A percentile compares a stretch with the other conserved stretches of the same genome.
Evolutionary conservation across 306 rosid species (phyloP).

Genomic region (Glycine tomentella): DNA sequence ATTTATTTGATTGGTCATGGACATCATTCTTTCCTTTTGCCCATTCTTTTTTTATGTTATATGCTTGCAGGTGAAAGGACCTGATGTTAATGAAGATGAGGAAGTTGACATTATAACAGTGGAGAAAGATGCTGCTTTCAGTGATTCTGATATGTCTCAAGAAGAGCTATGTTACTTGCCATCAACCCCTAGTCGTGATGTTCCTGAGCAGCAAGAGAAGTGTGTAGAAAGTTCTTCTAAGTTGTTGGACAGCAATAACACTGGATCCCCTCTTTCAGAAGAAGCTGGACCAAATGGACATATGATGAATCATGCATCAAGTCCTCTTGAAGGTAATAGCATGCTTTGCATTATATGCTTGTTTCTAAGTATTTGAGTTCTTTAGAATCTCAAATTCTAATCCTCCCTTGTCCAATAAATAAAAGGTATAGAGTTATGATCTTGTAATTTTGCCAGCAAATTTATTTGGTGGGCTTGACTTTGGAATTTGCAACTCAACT

Average conservation of each 20-base stretch:
- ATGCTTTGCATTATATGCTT: conserved; percentile 13
- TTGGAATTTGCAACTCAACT: too few species aligned
- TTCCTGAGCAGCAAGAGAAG: conserved; percentile 74
- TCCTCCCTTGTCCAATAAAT: too few species aligned
- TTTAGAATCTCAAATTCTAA: neutral
- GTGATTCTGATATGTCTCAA: conserved; percentile 92
- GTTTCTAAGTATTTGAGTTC: conserved; percentile 12
- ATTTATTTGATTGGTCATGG: conserved; percentile 12
- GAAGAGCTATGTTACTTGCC: conserved; percentile 92
- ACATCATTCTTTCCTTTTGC: neutral
- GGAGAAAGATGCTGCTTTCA: conserved; percentile 85
- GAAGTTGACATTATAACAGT: conserved; percentile 81
- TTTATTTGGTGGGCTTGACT: too few species aligned
- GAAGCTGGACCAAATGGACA: conserved; percentile 83
- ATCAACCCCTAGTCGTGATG: conserved; percentile 76
- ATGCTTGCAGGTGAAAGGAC: conserved; percentile 75
- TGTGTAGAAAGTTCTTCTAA: conserved; percentile 76
- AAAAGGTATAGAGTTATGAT: too few species aligned
- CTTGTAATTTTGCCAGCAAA: too few species aligned
- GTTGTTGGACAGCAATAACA: conserved; percentile 75
- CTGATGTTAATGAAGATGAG: conserved; percentile 82
- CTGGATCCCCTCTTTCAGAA: conserved; percentile 94
- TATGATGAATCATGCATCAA: conserved; percentile 66
- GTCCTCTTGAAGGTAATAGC: conserved; percentile 86
- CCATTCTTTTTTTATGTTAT: conserved; percentile 15